These are phyloP conservation scores for Populus alba DNA, from an alignment of 345 rosid genomes.

Conservation along the genomic window DNA sequence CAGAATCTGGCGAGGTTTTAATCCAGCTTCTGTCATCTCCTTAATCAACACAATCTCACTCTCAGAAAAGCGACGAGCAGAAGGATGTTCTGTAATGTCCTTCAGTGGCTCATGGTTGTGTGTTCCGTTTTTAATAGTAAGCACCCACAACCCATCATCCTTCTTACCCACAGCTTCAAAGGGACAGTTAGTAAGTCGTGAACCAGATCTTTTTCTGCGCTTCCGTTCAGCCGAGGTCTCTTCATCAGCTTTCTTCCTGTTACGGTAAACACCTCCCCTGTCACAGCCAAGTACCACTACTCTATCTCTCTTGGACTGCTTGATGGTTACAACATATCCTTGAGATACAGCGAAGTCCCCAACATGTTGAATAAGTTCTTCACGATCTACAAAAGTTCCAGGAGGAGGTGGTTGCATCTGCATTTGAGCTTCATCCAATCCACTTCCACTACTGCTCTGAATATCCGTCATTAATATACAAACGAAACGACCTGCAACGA, in stretches of 20 bases:
- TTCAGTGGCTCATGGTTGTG: constrained; percentile 72
- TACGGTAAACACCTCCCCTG: constrained; percentile 61
- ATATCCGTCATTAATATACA: constrained; percentile 30
- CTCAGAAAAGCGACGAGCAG: constrained; percentile 61
- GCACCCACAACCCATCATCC: constrained; percentile 66
- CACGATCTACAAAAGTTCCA: constrained; percentile 54
- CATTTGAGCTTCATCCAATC: constrained; percentile 16
- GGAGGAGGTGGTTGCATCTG: constrained; percentile 57
- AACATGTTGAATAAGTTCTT: constrained; percentile 54
- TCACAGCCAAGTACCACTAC: constrained; percentile 61
- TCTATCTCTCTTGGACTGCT: constrained; percentile 59
- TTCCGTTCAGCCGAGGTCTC: constrained; percentile 40
- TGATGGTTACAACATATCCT: constrained; percentile 58
- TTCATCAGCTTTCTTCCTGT: constrained; percentile 49
- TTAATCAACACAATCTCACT: constrained; percentile 54
- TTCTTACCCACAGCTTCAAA: constrained; percentile 64
- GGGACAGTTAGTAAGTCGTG: constrained; percentile 71
- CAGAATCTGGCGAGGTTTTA: constrained; percentile 68
- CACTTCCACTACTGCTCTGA: constrained; percentile 23
- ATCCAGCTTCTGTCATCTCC: constrained; percentile 72
- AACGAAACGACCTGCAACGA: constrained; percentile 23
- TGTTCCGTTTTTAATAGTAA: constrained; percentile 51
- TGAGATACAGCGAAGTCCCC: constrained; percentile 56
- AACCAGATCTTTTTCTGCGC: constrained; percentile 50
- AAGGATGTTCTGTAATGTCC: constrained; percentile 62